Evolutionary conservation across 2,329 filamentous ascomycete genomes (phyloP).

Genomic region (Graphilbum ipis-grandicollis): DNA sequence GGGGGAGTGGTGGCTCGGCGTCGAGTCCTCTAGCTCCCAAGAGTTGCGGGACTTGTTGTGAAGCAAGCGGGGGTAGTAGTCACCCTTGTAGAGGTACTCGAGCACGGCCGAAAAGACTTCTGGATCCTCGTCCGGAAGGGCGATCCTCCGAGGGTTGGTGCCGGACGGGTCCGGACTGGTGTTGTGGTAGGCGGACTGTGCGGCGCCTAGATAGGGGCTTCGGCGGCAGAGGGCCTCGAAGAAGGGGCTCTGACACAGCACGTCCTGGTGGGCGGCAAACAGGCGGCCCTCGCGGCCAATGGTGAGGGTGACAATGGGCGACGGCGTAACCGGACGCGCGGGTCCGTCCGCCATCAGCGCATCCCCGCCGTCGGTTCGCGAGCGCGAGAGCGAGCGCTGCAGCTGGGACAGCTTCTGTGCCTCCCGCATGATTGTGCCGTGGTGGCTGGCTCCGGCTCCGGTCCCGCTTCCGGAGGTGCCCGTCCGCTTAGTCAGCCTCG

Average conservation of each 20-base stretch:
- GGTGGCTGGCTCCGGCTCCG: conserved; percentile 6
- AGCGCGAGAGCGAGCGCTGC: conserved; percentile 57
- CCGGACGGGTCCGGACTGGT: conserved; percentile 16
- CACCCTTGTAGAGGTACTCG: conserved; percentile 93
- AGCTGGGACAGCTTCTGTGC: conserved; percentile 67
- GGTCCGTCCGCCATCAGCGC: conserved; percentile 14
- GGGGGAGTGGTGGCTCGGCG: conserved; percentile 35
- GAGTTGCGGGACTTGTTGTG: conserved; percentile 73
- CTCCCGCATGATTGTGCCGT: conserved; percentile 38
- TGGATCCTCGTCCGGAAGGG: conserved; percentile 60
- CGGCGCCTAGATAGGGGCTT: conserved; percentile 3
- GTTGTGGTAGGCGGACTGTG: conserved; percentile 2
- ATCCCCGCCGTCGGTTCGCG: conserved; percentile 18
- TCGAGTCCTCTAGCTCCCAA: conserved; percentile 72
- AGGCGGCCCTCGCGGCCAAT: conserved; percentile 73
- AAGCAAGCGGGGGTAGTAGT: conserved; percentile 81
- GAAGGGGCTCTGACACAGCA: conserved; percentile 71
- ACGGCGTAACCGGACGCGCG: conserved; percentile 22
- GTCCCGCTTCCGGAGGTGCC: not conserved
- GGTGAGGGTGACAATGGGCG: conserved; percentile 72
- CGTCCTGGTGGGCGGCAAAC: conserved; percentile 90
- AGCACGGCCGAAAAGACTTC: conserved; percentile 87
- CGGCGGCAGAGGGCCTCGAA: conserved; percentile 53
- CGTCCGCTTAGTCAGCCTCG: conserved; percentile 58
- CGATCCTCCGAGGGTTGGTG: conserved; percentile 56